Conservation (phyloP, 306 rosid genomes). For the Aeschynomene evenia region DNA sequence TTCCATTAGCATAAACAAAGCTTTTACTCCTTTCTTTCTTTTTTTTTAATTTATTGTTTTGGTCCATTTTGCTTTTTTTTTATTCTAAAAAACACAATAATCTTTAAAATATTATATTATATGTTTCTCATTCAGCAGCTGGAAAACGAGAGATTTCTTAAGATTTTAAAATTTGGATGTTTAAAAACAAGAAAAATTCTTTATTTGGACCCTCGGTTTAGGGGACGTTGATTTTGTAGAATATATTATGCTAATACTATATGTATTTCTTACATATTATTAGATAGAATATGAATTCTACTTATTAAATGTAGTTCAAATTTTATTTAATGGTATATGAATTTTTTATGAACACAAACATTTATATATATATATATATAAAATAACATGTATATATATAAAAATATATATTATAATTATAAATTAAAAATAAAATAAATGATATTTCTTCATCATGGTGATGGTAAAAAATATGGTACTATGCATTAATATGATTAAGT, state of each 20-base stretch:
- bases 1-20: slow-evolving; percentile 35
- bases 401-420: too few species aligned
- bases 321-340: too few species aligned
- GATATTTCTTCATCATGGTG: slow-evolving; percentile 13
- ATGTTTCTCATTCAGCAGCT: background rate
- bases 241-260: background rate
- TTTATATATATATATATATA: too few species aligned
- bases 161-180: background rate
- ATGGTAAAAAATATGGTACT: slow-evolving; percentile 6
- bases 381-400: too few species aligned
- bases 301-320: too few species aligned
- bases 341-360: too few species aligned
- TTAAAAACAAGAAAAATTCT: background rate
- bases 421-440: background rate
- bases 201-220: background rate
- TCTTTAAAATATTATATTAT: slow-evolving; percentile 17
- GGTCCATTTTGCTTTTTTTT: slow-evolving; percentile 5
- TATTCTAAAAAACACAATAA: background rate
- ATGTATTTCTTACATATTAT: too few species aligned
- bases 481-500: slow-evolving; percentile 16
- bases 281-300: too few species aligned
- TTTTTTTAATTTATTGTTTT: too few species aligned
- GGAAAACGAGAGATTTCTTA: background rate
- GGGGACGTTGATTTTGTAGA: background rate
- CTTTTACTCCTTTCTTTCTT: slow-evolving; percentile 30